Evolutionary conservation across 73 alveolate genomes (phyloP).

Genomic region (Symbiodinium pilosum): DNA sequence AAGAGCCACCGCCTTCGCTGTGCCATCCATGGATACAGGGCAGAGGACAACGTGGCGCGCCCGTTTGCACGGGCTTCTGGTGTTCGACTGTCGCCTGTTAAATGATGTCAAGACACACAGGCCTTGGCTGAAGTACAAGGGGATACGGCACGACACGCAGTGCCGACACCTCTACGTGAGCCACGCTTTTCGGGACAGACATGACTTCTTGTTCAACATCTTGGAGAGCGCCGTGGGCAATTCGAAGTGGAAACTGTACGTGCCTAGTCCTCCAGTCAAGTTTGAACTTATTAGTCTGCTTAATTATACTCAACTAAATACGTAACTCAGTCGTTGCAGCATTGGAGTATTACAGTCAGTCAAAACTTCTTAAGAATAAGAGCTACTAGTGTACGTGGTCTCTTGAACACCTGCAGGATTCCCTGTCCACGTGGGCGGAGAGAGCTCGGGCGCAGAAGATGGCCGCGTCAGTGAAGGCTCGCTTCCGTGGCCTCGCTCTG

Average conservation of each 20-base stretch:
- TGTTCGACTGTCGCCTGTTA: neutral
- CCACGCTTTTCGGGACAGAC: neutral
- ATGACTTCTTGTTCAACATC: neutral
- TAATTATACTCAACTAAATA: neutral
- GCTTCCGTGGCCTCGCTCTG: neutral
- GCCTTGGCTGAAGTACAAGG: neutral
- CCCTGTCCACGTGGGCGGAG: neutral
- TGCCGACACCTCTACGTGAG: neutral
- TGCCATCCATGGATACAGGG: neutral
- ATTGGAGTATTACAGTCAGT: no score
- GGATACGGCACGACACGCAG: neutral
- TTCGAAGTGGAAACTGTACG: neutral
- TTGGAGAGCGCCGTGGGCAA: neutral
- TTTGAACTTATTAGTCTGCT: no score
- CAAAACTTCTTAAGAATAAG: no score
- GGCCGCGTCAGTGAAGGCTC: neutral
- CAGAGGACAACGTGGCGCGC: neutral
- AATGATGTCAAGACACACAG: neutral
- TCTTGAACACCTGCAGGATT: no score
- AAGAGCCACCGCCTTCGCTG: neutral
- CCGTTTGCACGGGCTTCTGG: neutral
- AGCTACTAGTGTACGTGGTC: no score
- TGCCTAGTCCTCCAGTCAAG: no score
- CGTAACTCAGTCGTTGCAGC: neutral
- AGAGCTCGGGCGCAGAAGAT: neutral